Percentiles rank a stretch among this genome's conserved stretches.
These are phyloP conservation scores for Pythium brachiatum DNA, from an alignment of 352 stramenopile species.

Conservation along the genomic window DNA sequence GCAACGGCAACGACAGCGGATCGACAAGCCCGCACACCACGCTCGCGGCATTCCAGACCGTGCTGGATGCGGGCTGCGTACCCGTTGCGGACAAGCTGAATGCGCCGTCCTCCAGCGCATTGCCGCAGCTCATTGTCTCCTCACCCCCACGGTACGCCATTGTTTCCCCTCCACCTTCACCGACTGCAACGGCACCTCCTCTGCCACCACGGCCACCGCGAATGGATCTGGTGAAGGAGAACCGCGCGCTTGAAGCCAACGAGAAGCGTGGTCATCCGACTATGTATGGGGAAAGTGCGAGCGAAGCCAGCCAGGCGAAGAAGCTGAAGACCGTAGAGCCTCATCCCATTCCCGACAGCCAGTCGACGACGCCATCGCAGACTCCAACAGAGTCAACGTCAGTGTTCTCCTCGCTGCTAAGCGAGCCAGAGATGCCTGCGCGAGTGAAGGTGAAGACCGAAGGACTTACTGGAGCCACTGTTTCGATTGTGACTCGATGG, in stretches of 20 bases:
- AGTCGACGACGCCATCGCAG: slow-evolving; percentile 3
- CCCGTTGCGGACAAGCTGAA: too few species aligned
- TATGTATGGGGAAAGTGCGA: neutral
- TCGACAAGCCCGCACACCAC: neutral
- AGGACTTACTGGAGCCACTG: neutral
- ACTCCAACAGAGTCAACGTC: neutral
- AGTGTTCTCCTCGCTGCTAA: neutral
- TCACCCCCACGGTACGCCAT: neutral
- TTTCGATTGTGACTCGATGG: slow-evolving; percentile 3
- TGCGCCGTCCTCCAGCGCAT: neutral
- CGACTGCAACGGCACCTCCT: neutral
- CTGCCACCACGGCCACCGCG: slow-evolving; percentile 1
- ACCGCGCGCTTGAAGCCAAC: neutral
- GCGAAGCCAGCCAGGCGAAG: neutral
- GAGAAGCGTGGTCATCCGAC: neutral
- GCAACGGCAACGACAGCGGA: neutral
- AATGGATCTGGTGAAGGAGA: neutral
- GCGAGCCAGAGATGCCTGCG: neutral
- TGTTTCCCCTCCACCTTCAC: slow-evolving; percentile 7
- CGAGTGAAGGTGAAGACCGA: neutral
- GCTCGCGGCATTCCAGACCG: neutral
- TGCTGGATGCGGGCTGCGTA: neutral
- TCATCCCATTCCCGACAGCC: neutral
- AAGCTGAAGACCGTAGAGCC: neutral
- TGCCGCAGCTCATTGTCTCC: neutral